Base-by-base conservation (phyloP, 2,329 filamentous ascomycete genomes). In the Cladosporium halotolerans region DNA sequence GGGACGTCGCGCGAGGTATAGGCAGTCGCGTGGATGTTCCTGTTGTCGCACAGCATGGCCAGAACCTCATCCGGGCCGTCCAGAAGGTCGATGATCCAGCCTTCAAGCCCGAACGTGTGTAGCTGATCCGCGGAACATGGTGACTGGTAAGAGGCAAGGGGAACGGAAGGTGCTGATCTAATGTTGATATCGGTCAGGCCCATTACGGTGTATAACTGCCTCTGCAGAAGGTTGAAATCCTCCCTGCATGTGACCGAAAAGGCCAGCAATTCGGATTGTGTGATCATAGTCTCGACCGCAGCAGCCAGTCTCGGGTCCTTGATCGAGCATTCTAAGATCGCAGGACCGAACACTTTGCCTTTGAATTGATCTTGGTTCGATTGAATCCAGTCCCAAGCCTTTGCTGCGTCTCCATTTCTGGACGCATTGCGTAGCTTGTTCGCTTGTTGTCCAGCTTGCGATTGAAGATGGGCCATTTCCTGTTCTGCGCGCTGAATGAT, bases 361-460 rank as follows among this genome's bases (percentile, higher is more conserved):
- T 87, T 80, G 58, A 96, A 93, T 45, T 79, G 70, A 52, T 78
- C 66, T 55, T 78, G 79, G 66, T 99, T 83, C 2, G 82, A 69
- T 64, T 88, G 79, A 48, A 97, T 78, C 91, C 92, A 99, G 40
- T 84, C 77, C 83, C 89, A 96, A 2, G 84, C 89, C 59, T 67
- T 74, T 9, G 79, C 79, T 2, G 86, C 82, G 53, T 96, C 87
- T 1, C 49, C 42, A 28, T 34, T 40, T 0, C 66, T 66, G 9
- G 84, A 86, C 0, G 79, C 13, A 5, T 66, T 76, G 49, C 75
- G 76, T 52, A 99, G 77, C 58, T 85, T 82, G 45, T 72, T 81
- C 52, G 86, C 74, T 60, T 89, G 85, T 63, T 88, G 86, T 5
- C 90, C 91, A 55, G 84, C 77, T 61, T 87, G 81, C 1, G 89